Evolutionary conservation across 2,329 filamentous ascomycete genomes (phyloP).

Genomic region (Byssothecium circinans): DNA sequence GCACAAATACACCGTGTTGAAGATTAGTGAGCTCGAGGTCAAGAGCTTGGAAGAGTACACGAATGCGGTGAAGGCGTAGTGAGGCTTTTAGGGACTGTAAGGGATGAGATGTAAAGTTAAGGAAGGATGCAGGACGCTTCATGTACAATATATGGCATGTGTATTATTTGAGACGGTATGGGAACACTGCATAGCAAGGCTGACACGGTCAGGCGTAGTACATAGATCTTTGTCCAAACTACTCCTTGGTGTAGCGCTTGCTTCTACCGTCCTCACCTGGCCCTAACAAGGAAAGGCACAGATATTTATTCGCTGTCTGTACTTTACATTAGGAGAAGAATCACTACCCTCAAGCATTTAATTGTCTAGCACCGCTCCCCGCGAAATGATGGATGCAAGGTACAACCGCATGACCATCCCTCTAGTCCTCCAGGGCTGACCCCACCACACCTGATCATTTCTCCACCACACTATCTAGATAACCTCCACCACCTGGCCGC

Average conservation of each 20-base stretch:
- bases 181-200: not conserved
- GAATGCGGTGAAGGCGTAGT: constrained; percentile 29
- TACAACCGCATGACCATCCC: not conserved
- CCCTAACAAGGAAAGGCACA: too few relatives aligned
- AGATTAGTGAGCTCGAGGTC: constrained; percentile 79
- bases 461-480: not conserved
- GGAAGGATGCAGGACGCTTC: not conserved
- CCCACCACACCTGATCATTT: not conserved
- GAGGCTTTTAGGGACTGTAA: too few relatives aligned
- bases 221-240: not conserved
- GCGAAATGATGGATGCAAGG: too few relatives aligned
- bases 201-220: not conserved
- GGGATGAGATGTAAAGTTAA: not conserved
- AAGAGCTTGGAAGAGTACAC: constrained; percentile 59
- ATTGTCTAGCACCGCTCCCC: too few relatives aligned
- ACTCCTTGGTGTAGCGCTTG: too few relatives aligned
- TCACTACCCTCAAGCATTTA: too few relatives aligned
- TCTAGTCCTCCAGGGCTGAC: not conserved
- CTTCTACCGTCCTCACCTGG: too few relatives aligned
- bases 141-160: constrained; percentile 4
- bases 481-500: not conserved
- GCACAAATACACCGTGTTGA: constrained; percentile 83
- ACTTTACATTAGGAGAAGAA: too few relatives aligned
- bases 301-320: too few relatives aligned
- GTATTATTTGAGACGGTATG: constrained; percentile 2